phyloP scores from a whole-genome alignment of 2,329 filamentous ascomycete genomes.

The Penicillium sp. region DNA sequence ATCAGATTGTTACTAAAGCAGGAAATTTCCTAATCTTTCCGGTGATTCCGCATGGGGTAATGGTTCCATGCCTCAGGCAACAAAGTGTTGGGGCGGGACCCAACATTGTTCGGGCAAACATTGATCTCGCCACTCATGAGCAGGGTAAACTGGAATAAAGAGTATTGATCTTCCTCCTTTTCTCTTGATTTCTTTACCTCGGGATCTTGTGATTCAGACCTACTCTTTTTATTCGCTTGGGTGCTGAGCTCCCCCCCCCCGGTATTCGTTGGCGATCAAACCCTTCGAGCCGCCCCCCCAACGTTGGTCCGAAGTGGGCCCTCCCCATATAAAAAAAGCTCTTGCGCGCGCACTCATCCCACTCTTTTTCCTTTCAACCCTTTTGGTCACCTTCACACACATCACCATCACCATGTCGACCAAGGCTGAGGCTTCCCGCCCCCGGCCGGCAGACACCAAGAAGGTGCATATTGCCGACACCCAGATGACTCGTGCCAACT shows the following conservation, averaged over 20 bases:
- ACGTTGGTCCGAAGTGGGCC: constrained; percentile 27
- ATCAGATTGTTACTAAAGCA: neutral
- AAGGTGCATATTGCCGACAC: constrained; percentile 85
- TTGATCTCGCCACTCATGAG: constrained; percentile 17
- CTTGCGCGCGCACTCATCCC: constrained; percentile 9
- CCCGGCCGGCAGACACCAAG: constrained; percentile 48
- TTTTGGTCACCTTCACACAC: constrained; percentile 12
- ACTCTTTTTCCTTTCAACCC: constrained; percentile 4
- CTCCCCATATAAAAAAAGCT: constrained; percentile 22
- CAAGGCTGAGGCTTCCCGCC: constrained; percentile 34
- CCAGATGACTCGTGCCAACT: constrained; percentile 77
- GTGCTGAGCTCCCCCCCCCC: constrained; percentile 21
- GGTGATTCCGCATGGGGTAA: neutral
- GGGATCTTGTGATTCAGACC: constrained; percentile 31
- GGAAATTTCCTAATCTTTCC: neutral
- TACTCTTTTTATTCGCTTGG: constrained; percentile 9
- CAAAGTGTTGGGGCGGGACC: constrained; percentile 37
- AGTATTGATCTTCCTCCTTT: constrained; percentile 6
- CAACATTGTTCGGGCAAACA: constrained; percentile 22
- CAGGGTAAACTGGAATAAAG: neutral
- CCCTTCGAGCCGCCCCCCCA: constrained; percentile 22
- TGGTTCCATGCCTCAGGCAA: constrained; percentile 14
- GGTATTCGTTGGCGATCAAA: constrained; percentile 26
- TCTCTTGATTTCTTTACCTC: constrained; percentile 15
- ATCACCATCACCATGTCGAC: constrained; percentile 34